Conservation (phyloP, 768 basidiomycete species). For the Neoboletus brunneissimus region DNA sequence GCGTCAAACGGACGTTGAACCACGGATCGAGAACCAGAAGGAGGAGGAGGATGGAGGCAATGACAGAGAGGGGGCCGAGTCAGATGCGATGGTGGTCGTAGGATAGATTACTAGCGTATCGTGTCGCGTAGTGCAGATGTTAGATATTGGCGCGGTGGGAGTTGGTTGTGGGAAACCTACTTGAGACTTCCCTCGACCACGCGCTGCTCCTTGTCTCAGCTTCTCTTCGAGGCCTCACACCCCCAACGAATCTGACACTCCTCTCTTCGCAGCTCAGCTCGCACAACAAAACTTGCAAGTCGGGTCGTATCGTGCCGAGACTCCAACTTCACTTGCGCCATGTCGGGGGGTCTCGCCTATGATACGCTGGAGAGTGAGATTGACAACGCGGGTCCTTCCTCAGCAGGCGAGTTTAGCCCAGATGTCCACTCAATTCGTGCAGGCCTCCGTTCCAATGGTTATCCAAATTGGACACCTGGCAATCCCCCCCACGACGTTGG, state of each 20-base stretch:
- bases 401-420: conserved; percentile 1
- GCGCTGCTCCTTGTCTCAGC: neutral
- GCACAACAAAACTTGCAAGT: neutral
- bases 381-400: conserved; percentile 7
- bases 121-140: neutral
- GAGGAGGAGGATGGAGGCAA: neutral
- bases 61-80: neutral
- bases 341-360: conserved; percentile 32
- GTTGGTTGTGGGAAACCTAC: conserved; percentile 14
- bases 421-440: neutral
- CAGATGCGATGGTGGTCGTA: conserved; percentile 18
- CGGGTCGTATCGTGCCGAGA: neutral
- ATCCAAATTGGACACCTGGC: conserved; percentile 5
- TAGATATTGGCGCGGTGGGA: neutral
- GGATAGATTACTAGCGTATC: conserved; percentile 8
- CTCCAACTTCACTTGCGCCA: conserved; percentile 9
- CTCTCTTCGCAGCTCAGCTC: neutral
- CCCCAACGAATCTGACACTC: neutral
- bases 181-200: neutral
- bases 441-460: conserved; percentile 3
- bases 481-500: conserved; percentile 4
- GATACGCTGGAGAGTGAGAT: conserved; percentile 21
- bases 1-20: conserved; percentile 5
- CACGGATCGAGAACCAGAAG: conserved; percentile 2
- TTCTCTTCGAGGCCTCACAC: neutral